Evolutionary conservation across 2,329 filamentous ascomycete genomes (phyloP).

Genomic region (Dothistroma septosporum): DNA sequence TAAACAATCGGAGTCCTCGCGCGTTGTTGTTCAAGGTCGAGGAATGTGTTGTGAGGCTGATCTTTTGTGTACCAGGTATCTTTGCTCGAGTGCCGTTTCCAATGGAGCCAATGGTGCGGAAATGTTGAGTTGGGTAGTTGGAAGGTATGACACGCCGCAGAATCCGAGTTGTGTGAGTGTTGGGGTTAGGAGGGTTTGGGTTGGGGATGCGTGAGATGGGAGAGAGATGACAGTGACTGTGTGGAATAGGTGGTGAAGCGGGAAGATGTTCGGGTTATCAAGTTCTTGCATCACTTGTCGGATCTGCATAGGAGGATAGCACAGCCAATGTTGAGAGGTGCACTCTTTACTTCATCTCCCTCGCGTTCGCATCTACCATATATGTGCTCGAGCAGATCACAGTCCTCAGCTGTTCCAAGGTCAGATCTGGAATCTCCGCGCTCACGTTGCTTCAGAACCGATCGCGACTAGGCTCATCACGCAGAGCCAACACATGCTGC

Average conservation of each 20-base stretch:
- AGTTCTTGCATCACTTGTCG: too few relatives aligned
- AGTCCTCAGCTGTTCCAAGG: too few relatives aligned
- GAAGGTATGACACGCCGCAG: background rate
- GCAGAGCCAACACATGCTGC: too few relatives aligned
- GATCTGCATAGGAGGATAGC: too few relatives aligned
- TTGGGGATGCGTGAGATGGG: background rate
- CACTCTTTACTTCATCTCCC: too few relatives aligned
- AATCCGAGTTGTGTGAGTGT: background rate
- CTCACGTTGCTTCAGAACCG: too few relatives aligned
- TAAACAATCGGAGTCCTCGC: background rate
- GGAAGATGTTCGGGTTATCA: background rate
- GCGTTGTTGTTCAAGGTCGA: background rate
- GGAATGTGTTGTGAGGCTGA: background rate
- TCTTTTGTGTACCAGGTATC: background rate
- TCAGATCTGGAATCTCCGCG: too few relatives aligned
- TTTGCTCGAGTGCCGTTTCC: background rate
- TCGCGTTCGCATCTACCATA: too few relatives aligned
- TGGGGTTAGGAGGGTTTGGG: background rate
- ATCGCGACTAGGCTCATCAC: too few relatives aligned
- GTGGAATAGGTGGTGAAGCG: background rate
- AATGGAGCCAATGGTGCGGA: background rate
- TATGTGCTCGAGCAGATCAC: too few relatives aligned
- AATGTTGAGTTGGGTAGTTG: background rate
- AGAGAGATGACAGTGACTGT: background rate
- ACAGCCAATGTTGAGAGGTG: too few relatives aligned